phyloP scores from a whole-genome alignment of 78 protist species.

The Dictyostelium intermedium region DNA sequence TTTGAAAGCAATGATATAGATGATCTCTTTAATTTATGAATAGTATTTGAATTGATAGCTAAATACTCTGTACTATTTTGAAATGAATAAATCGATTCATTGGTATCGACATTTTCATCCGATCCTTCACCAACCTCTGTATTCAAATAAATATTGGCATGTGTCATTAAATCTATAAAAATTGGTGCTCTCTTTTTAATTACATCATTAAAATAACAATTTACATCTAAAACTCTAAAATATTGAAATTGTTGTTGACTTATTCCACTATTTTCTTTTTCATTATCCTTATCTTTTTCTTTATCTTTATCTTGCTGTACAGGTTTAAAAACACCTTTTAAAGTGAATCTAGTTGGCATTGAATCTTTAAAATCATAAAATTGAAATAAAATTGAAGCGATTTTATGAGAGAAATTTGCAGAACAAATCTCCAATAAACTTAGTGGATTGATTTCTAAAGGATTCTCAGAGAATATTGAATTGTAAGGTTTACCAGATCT shows the following conservation, averaged over 20 bases:
- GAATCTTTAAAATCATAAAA: constrained; percentile 16
- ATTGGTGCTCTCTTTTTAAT: neutral
- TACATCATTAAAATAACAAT: neutral
- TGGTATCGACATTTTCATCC: neutral
- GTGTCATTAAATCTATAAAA: constrained; percentile 1
- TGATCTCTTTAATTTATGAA: neutral
- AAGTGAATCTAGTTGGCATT: neutral
- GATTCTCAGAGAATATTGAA: neutral
- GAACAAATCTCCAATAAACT: neutral
- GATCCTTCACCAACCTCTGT: neutral
- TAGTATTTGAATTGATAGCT: neutral
- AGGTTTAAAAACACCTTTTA: neutral
- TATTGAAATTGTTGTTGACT: neutral
- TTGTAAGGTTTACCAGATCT: neutral
- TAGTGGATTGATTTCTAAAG: neutral
- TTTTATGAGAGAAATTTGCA: neutral
- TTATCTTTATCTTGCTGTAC: neutral
- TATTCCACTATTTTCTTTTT: neutral
- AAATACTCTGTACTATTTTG: neutral
- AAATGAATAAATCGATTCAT: neutral
- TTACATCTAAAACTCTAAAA: neutral
- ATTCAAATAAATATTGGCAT: neutral
- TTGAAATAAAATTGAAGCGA: neutral
- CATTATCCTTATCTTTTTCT: neutral
- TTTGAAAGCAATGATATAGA: neutral